Percentiles rank a stretch among this genome's conserved stretches.
These are phyloP conservation scores for Globisporangium takayamanum DNA, from an alignment of 352 stramenopile genomes.

Conservation along the genomic window DNA sequence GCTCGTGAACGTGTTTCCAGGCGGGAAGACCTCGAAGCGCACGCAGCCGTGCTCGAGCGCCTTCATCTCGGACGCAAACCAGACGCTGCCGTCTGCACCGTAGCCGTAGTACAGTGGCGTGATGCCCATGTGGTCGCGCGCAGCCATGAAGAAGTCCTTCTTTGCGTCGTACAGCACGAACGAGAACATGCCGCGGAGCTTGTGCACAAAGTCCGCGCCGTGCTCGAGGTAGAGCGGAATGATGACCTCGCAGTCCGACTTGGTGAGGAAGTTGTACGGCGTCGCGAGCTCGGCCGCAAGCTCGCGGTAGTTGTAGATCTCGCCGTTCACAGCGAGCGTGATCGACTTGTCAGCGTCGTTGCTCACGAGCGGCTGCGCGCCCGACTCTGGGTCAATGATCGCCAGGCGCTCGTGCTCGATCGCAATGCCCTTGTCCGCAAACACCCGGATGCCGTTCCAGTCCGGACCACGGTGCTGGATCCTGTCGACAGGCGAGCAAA, in stretches of 20 bases:
- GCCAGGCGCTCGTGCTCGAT: slow-evolving; percentile 97
- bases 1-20: slow-evolving; percentile 84
- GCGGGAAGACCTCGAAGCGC: slow-evolving; percentile 87
- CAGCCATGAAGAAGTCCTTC: slow-evolving; percentile 92
- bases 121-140: slow-evolving; percentile 98
- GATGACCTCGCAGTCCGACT: slow-evolving; percentile 98
- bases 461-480: slow-evolving; percentile 96
- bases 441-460: slow-evolving; percentile 91
- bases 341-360: slow-evolving; percentile 81
- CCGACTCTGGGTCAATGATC: slow-evolving; percentile 98
- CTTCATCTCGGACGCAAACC: slow-evolving; percentile 98
- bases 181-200: slow-evolving; percentile 97
- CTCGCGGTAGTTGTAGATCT: slow-evolving; percentile 99
- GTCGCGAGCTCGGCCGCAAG: slow-evolving; percentile 80
- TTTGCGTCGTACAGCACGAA: slow-evolving; percentile 96
- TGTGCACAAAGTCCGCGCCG: slow-evolving; percentile 84
- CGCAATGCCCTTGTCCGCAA: slow-evolving; percentile 63
- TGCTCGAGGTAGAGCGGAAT: slow-evolving; percentile 94
- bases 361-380: slow-evolving; percentile 87
- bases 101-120: slow-evolving; percentile 98
- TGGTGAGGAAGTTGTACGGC: slow-evolving; percentile 93
- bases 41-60: slow-evolving; percentile 85
- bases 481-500: slow-evolving; percentile 13
- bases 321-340: slow-evolving; percentile 96
- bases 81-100: slow-evolving; percentile 94